Evolutionary conservation across 768 basidiomycete genomes (phyloP), one percentile per base, ranked within the genome.

Genomic region (Omphalotus guepiniiformis): DNA sequence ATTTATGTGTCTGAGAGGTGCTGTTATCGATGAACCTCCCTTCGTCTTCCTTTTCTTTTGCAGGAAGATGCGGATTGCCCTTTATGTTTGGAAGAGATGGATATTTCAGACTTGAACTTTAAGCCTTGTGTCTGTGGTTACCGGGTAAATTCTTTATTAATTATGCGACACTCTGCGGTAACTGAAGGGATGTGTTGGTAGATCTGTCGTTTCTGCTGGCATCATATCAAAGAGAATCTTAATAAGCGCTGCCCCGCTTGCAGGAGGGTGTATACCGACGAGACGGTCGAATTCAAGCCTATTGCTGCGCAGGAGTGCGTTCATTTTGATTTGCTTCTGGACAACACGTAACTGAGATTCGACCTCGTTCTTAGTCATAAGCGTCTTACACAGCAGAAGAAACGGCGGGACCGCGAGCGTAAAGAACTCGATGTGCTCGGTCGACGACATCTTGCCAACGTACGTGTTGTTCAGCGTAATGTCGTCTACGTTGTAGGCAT

Each of bases 181-280:
- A 22, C 23, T 42, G 46, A 36, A 48, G 55, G 35, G 19, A 49
- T 40, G 45, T 52, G 50, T 43, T n/a, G 44, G 39, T 54, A 99
- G 96, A 92, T 99, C 55, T 99, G 96, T 66, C 87, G 93, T 48
- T 99, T 99, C 72, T 99, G 96, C 67, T 98, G 93, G 83, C 91
- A 99, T 68, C 93, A 98, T 69, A 95, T 96, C 76, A 87, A 89
- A 71, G 83, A 90, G 68, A 91, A 96, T 69, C 75, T 95, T 52
- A 98, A 98, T 64, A 85, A 93, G 53, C 84, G 91, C 41, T 99
- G 96, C 64, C 96, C 96, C 30, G 96, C 96, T 16, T 99, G 96
- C 69, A 78, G 96, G 58, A 76, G 94, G 54, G 78, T 88, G 47
- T 98, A 97, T 62, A 87, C 89, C 7, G 93, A 97, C 55, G 90